These are phyloP conservation scores for Arctium minus DNA, from an alignment of 129 eudicot genomes.

Conservation along the genomic window DNA sequence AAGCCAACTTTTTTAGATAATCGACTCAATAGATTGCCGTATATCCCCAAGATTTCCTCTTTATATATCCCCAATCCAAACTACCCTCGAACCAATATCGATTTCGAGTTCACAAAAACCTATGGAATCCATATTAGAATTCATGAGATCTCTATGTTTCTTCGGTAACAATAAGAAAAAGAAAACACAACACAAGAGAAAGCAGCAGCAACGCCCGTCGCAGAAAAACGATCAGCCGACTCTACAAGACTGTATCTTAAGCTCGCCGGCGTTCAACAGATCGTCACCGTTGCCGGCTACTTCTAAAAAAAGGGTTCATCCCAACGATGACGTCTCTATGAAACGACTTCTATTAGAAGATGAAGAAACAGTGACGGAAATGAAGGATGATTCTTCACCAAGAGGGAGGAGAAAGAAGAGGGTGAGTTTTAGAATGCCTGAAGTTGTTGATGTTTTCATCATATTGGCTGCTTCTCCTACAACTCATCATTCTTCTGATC, in stretches of 20 bases:
- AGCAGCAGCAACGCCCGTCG: not conserved
- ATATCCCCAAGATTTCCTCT: not conserved
- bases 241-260: constrained; percentile 39
- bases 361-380: not conserved
- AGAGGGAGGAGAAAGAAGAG: constrained; percentile 25
- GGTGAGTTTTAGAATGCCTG: constrained; percentile 39
- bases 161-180: not conserved
- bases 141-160: constrained; percentile 35
- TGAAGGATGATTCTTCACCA: constrained; percentile 7
- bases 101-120: not conserved
- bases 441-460: constrained; percentile 30
- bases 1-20: not conserved
- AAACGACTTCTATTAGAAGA: not conserved
- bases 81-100: not conserved
- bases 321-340: constrained; percentile 1
- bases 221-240: constrained; percentile 17
- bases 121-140: constrained; percentile 12
- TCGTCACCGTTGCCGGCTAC: not conserved
- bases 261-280: constrained; percentile 31
- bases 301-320: constrained; percentile 40
- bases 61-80: constrained; percentile 3
- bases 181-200: constrained; percentile 19
- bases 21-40: not conserved
- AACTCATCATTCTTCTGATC: not conserved
- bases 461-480: constrained; percentile 1